Evolutionary conservation across 345 rosid genomes (phyloP).

Genomic region (Sisymbrium irio): DNA sequence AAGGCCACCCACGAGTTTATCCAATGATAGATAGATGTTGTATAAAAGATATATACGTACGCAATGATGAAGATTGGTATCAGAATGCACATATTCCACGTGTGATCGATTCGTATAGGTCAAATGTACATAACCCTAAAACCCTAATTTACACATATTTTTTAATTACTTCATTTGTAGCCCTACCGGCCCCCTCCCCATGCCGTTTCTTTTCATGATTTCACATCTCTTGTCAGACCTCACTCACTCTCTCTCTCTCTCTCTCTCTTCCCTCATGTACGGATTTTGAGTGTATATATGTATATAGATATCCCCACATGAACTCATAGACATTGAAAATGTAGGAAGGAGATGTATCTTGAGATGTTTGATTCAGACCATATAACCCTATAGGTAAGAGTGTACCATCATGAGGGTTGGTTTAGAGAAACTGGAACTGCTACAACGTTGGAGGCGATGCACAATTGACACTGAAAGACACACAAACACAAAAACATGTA

Average conservation of each 20-base stretch:
- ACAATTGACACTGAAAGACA: conserved; percentile 34
- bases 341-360: conserved; percentile 18
- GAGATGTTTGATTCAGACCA: conserved; percentile 27
- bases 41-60: not conserved
- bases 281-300: conserved; percentile 7
- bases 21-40: not conserved
- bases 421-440: not conserved
- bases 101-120: conserved; percentile 24
- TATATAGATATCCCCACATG: conserved; percentile 28
- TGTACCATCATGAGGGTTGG: conserved; percentile 20
- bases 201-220: conserved; percentile 36
- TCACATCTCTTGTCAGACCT: conserved; percentile 40
- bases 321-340: conserved; percentile 21
- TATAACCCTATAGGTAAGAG: conserved; percentile 21
- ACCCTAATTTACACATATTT: not conserved
- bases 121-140: conserved; percentile 22
- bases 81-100: conserved; percentile 2
- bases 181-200: conserved; percentile 32
- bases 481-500: conserved; percentile 15
- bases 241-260: conserved; percentile 26
- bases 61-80: conserved; percentile 9
- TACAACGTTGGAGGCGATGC: conserved; percentile 9
- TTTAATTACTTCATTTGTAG: not conserved
- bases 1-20: conserved; percentile 11
- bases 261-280: conserved; percentile 4